Evolutionary conservation across 768 basidiomycete species (phyloP).

Genomic region (Suillus hirtellus): DNA sequence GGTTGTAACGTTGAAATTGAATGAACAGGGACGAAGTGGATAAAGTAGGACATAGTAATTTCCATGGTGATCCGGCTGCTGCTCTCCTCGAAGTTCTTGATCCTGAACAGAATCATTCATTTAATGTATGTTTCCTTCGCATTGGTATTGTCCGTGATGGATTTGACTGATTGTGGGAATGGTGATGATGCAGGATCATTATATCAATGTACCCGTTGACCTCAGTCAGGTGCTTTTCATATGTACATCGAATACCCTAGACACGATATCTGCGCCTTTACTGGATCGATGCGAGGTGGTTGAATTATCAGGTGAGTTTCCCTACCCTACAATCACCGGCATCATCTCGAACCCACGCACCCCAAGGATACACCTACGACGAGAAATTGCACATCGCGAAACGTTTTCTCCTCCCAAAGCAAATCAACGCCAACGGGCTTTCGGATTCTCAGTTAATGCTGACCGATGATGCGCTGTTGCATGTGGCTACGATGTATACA

Average conservation of each 20-base stretch:
- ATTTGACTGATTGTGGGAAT: not conserved
- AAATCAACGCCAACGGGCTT: slow-evolving; percentile 77
- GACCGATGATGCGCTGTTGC: slow-evolving; percentile 67
- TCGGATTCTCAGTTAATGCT: slow-evolving; percentile 58
- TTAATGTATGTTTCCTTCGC: slow-evolving; percentile 52
- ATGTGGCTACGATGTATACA: slow-evolving; percentile 79
- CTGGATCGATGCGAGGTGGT: slow-evolving; percentile 90
- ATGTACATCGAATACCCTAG: slow-evolving; percentile 88
- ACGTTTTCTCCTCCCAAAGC: slow-evolving; percentile 87
- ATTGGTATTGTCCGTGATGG: not conserved
- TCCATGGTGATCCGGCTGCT: slow-evolving; percentile 91
- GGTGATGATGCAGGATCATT: slow-evolving; percentile 69
- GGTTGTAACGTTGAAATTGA: slow-evolving; percentile 9
- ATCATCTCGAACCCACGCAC: not conserved
- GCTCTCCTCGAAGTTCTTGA: slow-evolving; percentile 91
- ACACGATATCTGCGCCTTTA: slow-evolving; percentile 85
- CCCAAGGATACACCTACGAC: slow-evolving; percentile 69
- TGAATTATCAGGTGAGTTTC: slow-evolving; percentile 62
- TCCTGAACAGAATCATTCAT: slow-evolving; percentile 88
- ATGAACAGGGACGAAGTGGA: slow-evolving; percentile 76
- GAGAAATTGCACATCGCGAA: slow-evolving; percentile 91
- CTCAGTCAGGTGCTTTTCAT: slow-evolving; percentile 89
- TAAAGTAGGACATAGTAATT: slow-evolving; percentile 83
- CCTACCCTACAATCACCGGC: no score
- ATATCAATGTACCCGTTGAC: slow-evolving; percentile 86